Evolutionary conservation across 306 rosid species (phyloP).

Genomic region (Vigna angularis): DNA sequence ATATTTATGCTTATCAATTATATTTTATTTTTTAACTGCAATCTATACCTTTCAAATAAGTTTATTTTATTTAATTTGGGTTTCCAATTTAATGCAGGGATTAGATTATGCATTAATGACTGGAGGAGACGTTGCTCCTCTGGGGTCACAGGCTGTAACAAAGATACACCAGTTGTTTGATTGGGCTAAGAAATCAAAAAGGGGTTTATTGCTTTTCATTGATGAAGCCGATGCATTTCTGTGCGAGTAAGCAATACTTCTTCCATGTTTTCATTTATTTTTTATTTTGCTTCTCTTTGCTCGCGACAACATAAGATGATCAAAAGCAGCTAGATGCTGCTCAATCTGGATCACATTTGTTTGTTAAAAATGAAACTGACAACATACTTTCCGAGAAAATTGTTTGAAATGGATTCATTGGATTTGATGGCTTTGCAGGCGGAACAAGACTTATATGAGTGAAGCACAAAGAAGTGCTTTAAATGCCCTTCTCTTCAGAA

Average conservation of each 20-base stretch:
- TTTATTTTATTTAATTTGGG: slow-evolving; percentile 14
- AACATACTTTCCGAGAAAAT: slow-evolving; percentile 8
- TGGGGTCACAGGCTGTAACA: slow-evolving; percentile 97
- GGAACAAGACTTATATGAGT: slow-evolving; percentile 98
- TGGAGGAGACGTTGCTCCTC: slow-evolving; percentile 98
- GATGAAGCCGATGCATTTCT: slow-evolving; percentile 99
- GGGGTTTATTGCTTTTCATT: slow-evolving; percentile 92
- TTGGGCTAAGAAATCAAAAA: slow-evolving; percentile 89
- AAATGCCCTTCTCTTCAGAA: slow-evolving; percentile 95
- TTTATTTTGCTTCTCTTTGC: neutral
- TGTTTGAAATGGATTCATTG: slow-evolving; percentile 31
- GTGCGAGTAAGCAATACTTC: slow-evolving; percentile 82
- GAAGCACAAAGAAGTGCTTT: slow-evolving; percentile 99
- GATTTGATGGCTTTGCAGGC: slow-evolving; percentile 63
- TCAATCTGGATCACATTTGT: neutral
- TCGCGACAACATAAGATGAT: neutral
- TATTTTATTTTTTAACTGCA: slow-evolving; percentile 1
- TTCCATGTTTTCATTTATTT: slow-evolving; percentile 27
- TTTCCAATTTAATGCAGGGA: slow-evolving; percentile 60
- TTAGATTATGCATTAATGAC: slow-evolving; percentile 98
- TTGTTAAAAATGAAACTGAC: neutral
- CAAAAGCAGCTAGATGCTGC: slow-evolving; percentile 15
- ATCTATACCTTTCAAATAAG: slow-evolving; percentile 5
- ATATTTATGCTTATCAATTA: neutral
- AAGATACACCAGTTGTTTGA: slow-evolving; percentile 97